Base-by-base conservation (phyloP, 768 basidiomycete genomes). In the Auricularia cornea region DNA sequence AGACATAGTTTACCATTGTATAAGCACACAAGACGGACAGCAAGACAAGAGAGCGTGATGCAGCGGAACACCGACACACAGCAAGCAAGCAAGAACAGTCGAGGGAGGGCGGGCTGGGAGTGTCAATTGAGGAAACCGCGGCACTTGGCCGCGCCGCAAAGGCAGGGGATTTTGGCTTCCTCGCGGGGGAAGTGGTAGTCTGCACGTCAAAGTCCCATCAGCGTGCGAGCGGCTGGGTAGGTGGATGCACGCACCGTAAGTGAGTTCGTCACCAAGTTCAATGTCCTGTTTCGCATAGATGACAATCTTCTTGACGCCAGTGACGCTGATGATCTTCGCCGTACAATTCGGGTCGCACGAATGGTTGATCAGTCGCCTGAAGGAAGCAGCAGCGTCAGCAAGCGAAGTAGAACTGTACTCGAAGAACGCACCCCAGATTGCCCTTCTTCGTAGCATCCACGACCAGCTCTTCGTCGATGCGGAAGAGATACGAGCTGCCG, bases 171-270 rank as follows among this genome's bases (percentile, higher is more conserved):
- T 80, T 96, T 95, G 79, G 95, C 94, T 76, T 97, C 92, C 78
- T 99, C 97, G 72, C 97, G 90, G 52, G 97, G 96, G 80, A 99
- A 99, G 76, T 98, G 95, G 77, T 99, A 99, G 79, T 99, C 94
- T 94, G 71, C 4, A 63, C 31, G 57, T 31, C 11, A 32, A 1
- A n/a, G 30, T 28, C 8, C 26, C 18, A 29, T 10, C 16, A 3
- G 12, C 26, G 12, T 3, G 38, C 6, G 26, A 20, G 18, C 16
- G 14, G 41, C 51, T 57, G 60, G 38, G 33, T 23, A 14, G 52
- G 18, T 38, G 28, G 51, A 48, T 23, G n/a, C n/a, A 78, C 87
- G 62, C 68, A 92, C 91, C 92, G 77, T 97, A 96, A 60, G 95
- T 97, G 71, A 98, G 96, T 78, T 99, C 97, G 71, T 97, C 94